Evolutionary conservation across 1,284 basidiomycete genomes (phyloP).

Genomic region (Golubevia pallescens): DNA sequence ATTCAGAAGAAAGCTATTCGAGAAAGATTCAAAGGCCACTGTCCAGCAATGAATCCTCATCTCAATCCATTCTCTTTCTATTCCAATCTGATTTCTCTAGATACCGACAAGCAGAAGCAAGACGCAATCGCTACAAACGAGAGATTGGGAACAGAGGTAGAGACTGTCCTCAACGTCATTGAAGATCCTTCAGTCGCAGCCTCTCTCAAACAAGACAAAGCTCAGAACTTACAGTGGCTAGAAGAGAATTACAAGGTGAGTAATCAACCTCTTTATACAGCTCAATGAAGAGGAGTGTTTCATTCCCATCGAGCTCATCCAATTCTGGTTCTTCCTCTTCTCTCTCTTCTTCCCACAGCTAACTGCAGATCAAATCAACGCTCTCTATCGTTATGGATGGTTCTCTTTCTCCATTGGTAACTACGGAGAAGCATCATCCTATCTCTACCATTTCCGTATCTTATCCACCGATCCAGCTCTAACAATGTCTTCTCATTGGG

Average conservation of each 20-base stretch:
- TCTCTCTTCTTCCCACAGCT: constrained; percentile 69
- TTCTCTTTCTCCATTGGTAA: constrained; percentile 97
- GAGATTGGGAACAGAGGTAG: constrained; percentile 82
- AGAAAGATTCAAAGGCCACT: constrained; percentile 73
- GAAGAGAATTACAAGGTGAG: constrained; percentile 89
- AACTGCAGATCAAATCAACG: constrained; percentile 90
- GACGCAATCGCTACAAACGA: constrained; percentile 83
- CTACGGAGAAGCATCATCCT: constrained; percentile 94
- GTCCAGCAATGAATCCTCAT: constrained; percentile 78
- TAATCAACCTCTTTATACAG: constrained; percentile 23
- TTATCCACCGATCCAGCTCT: constrained; percentile 90
- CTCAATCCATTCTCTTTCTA: not conserved
- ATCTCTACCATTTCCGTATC: constrained; percentile 97
- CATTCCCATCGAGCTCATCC: constrained; percentile 16
- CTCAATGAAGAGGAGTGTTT: constrained; percentile 3
- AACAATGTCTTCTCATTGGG: constrained; percentile 95
- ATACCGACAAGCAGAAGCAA: constrained; percentile 64
- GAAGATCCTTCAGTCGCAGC: constrained; percentile 88
- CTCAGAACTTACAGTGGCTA: constrained; percentile 90
- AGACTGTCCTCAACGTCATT: constrained; percentile 91
- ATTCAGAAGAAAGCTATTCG: constrained; percentile 1
- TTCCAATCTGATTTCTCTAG: constrained; percentile 26
- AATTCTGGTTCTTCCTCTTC: not conserved
- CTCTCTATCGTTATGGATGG: constrained; percentile 95
- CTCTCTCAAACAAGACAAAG: constrained; percentile 89